phyloP scores from a whole-genome alignment of 108 stramenopile species.

The Hondaea fermentalgiana region DNA sequence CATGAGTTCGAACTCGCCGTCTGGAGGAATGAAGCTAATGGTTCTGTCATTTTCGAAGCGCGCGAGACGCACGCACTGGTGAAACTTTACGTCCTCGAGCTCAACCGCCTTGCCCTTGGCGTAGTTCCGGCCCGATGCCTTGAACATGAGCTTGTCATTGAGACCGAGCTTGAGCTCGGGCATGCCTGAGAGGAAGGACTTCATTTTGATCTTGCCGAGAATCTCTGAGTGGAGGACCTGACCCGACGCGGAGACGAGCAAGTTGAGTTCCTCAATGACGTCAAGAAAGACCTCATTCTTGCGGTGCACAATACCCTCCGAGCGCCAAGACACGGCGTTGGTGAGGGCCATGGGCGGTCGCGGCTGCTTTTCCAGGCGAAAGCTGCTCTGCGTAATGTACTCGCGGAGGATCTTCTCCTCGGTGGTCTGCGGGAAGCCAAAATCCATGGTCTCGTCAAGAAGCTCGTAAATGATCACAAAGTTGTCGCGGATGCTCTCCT shows the following conservation, averaged over 20 bases:
- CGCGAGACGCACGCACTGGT: conserved; percentile 95
- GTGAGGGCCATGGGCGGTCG: conserved; percentile 5
- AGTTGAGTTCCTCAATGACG: conserved; percentile 96
- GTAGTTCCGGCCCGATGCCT: conserved; percentile 65
- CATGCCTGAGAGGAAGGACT: conserved; percentile 92
- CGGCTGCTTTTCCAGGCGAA: not conserved
- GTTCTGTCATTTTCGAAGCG: conserved; percentile 98
- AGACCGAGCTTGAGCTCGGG: conserved; percentile 97
- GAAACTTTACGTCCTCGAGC: conserved; percentile 98
- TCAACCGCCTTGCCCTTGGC: conserved; percentile 81
- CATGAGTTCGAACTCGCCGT: conserved; percentile 98
- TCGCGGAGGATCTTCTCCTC: conserved; percentile 44
- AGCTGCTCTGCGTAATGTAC: conserved; percentile 75
- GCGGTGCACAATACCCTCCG: conserved; percentile 96
- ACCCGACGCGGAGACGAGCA: conserved; percentile 91
- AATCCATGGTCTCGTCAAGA: conserved; percentile 98
- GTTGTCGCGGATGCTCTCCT: conserved; percentile 97
- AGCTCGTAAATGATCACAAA: conserved; percentile 98
- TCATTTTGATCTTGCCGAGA: conserved; percentile 82
- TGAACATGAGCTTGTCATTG: conserved; percentile 98
- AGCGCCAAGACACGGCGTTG: conserved; percentile 94
- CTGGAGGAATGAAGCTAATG: conserved; percentile 97
- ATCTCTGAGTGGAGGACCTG: conserved; percentile 84
- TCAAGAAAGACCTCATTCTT: conserved; percentile 99
- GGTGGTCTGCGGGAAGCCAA: conserved; percentile 84